Conservation (phyloP, 495 filamentous ascomycete species). For the Xylaria longipes region DNA sequence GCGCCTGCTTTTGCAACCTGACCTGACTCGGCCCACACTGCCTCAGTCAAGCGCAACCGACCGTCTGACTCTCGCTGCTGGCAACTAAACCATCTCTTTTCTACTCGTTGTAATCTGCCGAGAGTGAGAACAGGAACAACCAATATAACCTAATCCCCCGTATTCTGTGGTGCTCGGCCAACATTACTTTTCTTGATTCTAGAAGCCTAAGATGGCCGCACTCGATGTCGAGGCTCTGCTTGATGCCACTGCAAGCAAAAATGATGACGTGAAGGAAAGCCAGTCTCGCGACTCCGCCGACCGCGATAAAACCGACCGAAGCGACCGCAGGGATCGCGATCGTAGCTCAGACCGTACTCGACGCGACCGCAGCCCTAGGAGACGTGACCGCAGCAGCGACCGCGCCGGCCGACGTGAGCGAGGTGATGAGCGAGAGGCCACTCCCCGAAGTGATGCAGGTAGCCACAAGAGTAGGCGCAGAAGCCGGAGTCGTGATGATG, state of each 20-base stretch:
- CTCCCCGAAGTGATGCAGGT: conserved; percentile 78
- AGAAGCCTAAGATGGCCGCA: conserved; percentile 73
- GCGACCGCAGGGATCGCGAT: conserved; percentile 50
- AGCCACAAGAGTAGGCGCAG: conserved; percentile 85
- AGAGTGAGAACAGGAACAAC: not conserved
- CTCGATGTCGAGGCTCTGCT: conserved; percentile 93
- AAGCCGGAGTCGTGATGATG: conserved; percentile 81
- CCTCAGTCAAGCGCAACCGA: conserved; percentile 10
- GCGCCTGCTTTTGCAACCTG: conserved; percentile 9
- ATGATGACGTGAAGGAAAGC: conserved; percentile 58
- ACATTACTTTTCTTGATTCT: not conserved
- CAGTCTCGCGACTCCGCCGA: conserved; percentile 39
- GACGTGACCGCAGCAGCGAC: conserved; percentile 71
- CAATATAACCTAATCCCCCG: conserved; percentile 8
- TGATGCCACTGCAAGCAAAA: conserved; percentile 76
- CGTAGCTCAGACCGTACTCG: conserved; percentile 61
- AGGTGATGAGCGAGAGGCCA: conserved; percentile 61
- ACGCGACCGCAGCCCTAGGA: conserved; percentile 66
- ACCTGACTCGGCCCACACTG: conserved; percentile 9
- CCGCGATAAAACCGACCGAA: conserved; percentile 38
- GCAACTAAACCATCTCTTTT: not conserved
- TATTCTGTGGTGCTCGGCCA: conserved; percentile 15
- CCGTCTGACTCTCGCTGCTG: not conserved
- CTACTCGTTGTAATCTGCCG: not conserved
- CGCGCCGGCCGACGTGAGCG: conserved; percentile 44